Evolutionary conservation across 1,139 yeast species (phyloP), one percentile per base, ranked within the genome.

Genomic region (Candida labiduridarum): DNA sequence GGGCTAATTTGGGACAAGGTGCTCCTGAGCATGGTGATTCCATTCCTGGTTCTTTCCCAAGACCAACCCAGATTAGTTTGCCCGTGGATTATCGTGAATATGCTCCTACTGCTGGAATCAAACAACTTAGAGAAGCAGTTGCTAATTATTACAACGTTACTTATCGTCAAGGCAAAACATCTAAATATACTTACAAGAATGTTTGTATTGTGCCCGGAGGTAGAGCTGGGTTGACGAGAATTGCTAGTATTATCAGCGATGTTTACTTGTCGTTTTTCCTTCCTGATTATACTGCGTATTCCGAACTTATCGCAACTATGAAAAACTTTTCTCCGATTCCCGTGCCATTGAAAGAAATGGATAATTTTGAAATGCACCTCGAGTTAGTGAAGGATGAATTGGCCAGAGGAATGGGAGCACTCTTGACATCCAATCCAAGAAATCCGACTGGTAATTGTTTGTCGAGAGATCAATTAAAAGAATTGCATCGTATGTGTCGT

Each of bases 131-230:
- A 60, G 80, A 80, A 57, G 86, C 88, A 0, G 85, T 84, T 49
- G 88, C 88, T 6, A 69, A 82, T 54, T 71, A 78, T 53, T 84
- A 84, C 69, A 84, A 84, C 59, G 82, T 72, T 44, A 76, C 82
- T 27, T 83, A 82, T 64, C 76, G 89, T 59, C 60, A 71, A 51
- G 76, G 73, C 47, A 77, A 74, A 60, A 58, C 64, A 22, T 79
- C 85, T 33, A 78, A 83, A 64, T 84, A 84, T 62, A 81, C 87
- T 19, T 81, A 80, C 69, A 84, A 82, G 61, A 83, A 83, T 59
- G 87, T 84, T 25, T 83, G 87, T 64, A 76, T 84, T 57, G 87
- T 84, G 1, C 88, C 89, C 8, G 89, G 89, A 34, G 89, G 89
- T 3, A 74, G 89, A 61, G 87, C 87, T 16, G 89, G 88, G 0